Evolutionary conservation across 768 basidiomycete species (phyloP).

Genomic region (Leccinum disarticulatum): DNA sequence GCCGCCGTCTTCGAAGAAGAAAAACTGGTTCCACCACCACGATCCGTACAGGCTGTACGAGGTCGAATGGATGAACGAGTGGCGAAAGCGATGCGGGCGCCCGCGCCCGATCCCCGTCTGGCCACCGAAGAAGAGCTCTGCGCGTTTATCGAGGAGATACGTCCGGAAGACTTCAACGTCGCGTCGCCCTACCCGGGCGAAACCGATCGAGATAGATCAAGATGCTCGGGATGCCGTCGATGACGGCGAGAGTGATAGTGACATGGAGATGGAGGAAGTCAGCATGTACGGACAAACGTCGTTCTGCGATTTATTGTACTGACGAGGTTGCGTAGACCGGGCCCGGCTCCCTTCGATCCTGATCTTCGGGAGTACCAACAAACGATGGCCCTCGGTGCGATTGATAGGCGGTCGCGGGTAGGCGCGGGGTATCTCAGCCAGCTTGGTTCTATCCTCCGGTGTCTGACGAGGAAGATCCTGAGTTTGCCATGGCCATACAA

Average conservation of each 20-base stretch:
- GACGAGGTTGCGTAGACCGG: no score
- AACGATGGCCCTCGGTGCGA: no score
- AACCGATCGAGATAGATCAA: no score
- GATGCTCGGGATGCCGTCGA: no score
- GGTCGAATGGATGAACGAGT: constrained; percentile 71
- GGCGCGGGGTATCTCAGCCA: no score
- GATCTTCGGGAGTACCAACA: no score
- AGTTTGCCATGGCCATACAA: constrained; percentile 58
- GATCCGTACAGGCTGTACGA: constrained; percentile 95
- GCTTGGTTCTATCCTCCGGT: constrained; percentile 25
- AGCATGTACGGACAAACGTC: no score
- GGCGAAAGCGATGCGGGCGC: constrained; percentile 57
- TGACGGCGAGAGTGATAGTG: no score
- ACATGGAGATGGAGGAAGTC: no score
- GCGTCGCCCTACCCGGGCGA: constrained; percentile 50
- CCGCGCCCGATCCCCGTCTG: constrained; percentile 82
- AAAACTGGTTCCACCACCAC: constrained; percentile 66
- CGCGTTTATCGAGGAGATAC: constrained; percentile 93
- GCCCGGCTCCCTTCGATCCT: no score
- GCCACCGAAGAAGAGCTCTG: constrained; percentile 96
- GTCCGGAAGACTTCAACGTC: constrained; percentile 93
- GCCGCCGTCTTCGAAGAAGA: constrained; percentile 51
- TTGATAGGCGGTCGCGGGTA: no score
- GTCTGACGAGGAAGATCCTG: constrained; percentile 51
- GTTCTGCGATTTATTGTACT: no score